Evolutionary conservation across 106 monocot genomes (phyloP), one percentile per base, ranked within the genome.

Genomic region (Dioscorea dumetorum): DNA sequence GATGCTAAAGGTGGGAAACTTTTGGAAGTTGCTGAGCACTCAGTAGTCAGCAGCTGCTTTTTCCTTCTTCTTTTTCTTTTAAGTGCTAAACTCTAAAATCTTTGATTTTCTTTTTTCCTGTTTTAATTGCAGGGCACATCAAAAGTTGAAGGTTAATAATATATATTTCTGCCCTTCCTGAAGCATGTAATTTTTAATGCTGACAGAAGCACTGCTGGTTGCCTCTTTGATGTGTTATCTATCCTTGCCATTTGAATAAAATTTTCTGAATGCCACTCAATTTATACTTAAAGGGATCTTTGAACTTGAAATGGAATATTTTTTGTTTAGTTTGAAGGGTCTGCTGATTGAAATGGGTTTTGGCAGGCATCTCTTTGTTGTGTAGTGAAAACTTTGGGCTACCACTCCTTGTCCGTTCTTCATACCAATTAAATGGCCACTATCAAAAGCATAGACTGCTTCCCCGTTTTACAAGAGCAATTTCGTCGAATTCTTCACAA

Each of bases 401-500:
- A 62, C 67, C 64, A 64, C 33, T 3, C 50, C 67, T 14, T 24
- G 33, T 66, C 66, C 73, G 20, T 5, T 17, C 50, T 66, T 63
- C 33, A 60, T 58, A 63, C 32, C 62, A 33, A 54, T 18, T 73
- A 34, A 24, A 33, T 49, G 52, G 50, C 24, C 49, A 64, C 5
- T 20, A 73, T 63, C 56, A 64, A 62, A 57, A 66, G 12, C 53
- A 61, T 4, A 31, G 15, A 2, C 15, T 64, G 61, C 24, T 82
- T 73, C 77, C 76, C 24, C 70, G 5, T 65, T 72, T 69, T n/a
- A 51, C 31, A 11, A 76, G 85, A 68, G 63, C 77, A 57, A 70
- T 66, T 67, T 66, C 85, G 65, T 74, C 83, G 17, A 72, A 53
- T 72, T 74, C 72, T 74, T 85, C 90, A 28, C 73, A 84, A 52